Base-by-base conservation (phyloP, 2,329 filamentous ascomycete species). In the Stagonosporopsis rhizophila region DNA sequence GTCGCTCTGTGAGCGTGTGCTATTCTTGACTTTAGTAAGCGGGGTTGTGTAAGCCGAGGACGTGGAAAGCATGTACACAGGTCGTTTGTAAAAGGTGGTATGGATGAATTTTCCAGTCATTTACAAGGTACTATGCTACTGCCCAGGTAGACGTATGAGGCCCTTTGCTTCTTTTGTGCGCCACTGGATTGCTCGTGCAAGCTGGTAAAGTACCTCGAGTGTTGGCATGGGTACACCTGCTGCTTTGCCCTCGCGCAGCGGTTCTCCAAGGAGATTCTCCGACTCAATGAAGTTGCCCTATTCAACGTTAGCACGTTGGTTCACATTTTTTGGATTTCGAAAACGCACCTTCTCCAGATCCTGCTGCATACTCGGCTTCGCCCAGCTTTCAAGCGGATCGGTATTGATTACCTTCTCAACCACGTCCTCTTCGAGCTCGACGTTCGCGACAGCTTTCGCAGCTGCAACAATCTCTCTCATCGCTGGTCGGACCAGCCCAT, bases 201-300 rank as follows among this genome's bases (percentile, higher is more conserved):
- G 64, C 2, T 76, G 74, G 63, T 85, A 85, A 1, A 86, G 60
- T 6, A 79, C 75, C 52, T 74, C 71, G 28, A 86, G 68, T 15
- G 79, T 82, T 0, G 83, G 83, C 72, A 81, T 81, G 1, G 73
- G 55, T 2, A 86, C 82, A 1, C 82, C 82, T 0, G 75, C 68
- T 28, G 66, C 68, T 59, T 79, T 78, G 0, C 79, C 84, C 61
- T 83, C 83, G 2, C 81, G 72, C 41, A 86, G 57, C n/a, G 83
- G 82, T 72, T 86, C 84, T 1, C 83, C 83, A 3, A 86, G 69
- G 32, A 86, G 78, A 58, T 81, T 84, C 66, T 86, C 83, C 44
- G 80, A 78, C 67, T 87, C 84, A 56, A 83, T 81, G 48, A 79
- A 82, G 62, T 84, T 85, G 15, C 82, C 80, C 80, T 80, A 28